phyloP scores from a whole-genome alignment of 768 basidiomycete species.

The Boletus edulis region DNA sequence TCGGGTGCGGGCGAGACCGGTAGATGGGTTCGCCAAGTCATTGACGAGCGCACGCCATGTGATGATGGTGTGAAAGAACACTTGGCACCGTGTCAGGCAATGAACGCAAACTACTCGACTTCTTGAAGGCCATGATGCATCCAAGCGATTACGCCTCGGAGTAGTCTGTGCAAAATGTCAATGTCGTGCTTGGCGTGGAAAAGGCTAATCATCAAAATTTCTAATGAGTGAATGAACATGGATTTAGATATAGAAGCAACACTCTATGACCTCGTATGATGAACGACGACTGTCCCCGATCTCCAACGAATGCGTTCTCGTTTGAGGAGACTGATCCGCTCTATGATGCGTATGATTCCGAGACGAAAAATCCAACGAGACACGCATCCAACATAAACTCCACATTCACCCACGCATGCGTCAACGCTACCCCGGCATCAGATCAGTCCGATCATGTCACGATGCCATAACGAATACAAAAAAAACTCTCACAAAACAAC shows the following conservation, averaged over 20 bases:
- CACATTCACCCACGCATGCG: conserved; percentile 96
- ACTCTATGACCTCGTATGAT: conserved; percentile 25
- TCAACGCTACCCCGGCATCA: conserved; percentile 53
- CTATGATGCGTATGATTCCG: conserved; percentile 54
- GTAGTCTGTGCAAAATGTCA: no score
- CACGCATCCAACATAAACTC: conserved; percentile 95
- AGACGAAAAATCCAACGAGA: conserved; percentile 85
- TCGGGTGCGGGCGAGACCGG: background rate
- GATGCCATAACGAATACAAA: background rate
- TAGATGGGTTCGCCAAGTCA: background rate
- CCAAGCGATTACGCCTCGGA: no score
- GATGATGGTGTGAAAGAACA: conserved; percentile 8
- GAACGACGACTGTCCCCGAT: background rate
- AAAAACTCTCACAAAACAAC: conserved; percentile 75
- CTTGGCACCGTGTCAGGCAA: background rate
- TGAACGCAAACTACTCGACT: background rate
- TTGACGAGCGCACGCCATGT: conserved; percentile 1
- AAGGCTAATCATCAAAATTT: background rate
- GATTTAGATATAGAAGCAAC: background rate
- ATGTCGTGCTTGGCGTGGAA: background rate
- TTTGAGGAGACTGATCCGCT: background rate
- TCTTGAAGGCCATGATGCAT: background rate
- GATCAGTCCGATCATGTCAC: background rate
- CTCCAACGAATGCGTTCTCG: background rate
- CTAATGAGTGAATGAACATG: background rate